Base-by-base conservation (phyloP, 805 yeast genomes). In the Sporopachydermia lactativora region DNA sequence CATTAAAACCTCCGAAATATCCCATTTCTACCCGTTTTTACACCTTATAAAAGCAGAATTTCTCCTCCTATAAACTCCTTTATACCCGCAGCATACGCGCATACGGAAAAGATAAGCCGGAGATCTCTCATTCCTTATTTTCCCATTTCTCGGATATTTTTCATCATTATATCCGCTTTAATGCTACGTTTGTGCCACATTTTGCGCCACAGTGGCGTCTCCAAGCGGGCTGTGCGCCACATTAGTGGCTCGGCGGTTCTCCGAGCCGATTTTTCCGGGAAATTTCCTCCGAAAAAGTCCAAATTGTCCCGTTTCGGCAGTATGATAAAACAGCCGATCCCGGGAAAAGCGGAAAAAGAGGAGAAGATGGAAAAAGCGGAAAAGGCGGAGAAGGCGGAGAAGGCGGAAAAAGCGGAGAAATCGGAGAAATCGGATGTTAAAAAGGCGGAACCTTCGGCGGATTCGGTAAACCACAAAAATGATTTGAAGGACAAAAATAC, bases 131-230 rank as follows among this genome's bases (percentile, higher is more conserved):
- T n/a, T n/a, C n/a, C n/a, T n/a, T n/a, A n/a, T n/a, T n/a, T n/a
- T n/a, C n/a, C n/a, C n/a, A n/a, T n/a, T n/a, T n/a, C n/a, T n/a
- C n/a, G n/a, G n/a, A n/a, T n/a, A n/a, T n/a, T n/a, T n/a, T n/a
- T n/a, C n/a, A n/a, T n/a, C n/a, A n/a, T n/a, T n/a, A n/a, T n/a
- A n/a, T n/a, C n/a, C n/a, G n/a, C n/a, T 49, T 49, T 52, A 47
- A 49, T 49, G 49, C 53, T 52, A 52, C 39, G 53, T 49, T 49
- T 49, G 52, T 50, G 52, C 53, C 53, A 13, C 35, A 42, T 35
- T 45, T 49, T 47, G 42, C 39, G 5, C 6, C 19, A 24, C 42
- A 31, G 41, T 39, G 24, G 47, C 42, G 24, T 47, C 49, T 49
- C 19, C 44, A 16, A 41, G 40, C 17, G 47, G 47, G 35, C 37